phyloP scores from a whole-genome alignment of 768 basidiomycete species.

The Zangia roseola region DNA sequence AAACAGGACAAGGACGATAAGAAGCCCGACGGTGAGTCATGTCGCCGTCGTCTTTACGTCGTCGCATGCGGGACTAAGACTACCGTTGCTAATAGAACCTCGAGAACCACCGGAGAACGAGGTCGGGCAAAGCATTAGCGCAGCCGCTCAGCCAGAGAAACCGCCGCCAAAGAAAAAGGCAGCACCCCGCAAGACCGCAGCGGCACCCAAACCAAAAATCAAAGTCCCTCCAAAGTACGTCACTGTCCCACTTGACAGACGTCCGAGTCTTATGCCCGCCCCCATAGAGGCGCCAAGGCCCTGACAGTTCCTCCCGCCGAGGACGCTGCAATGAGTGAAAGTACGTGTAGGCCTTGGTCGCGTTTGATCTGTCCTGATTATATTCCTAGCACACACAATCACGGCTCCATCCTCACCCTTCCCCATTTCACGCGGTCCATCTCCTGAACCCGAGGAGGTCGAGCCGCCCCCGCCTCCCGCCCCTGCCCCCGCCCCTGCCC shows the following conservation, averaged over 20 bases:
- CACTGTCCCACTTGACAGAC: neutral
- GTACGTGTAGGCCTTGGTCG: constrained; percentile 34
- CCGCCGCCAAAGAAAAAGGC: constrained; percentile 49
- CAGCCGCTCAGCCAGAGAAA: constrained; percentile 31
- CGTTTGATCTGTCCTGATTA: constrained; percentile 2
- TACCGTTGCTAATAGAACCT: constrained; percentile 23
- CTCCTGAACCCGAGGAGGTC: constrained; percentile 50
- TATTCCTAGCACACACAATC: constrained; percentile 51
- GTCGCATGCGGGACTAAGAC: constrained; percentile 2
- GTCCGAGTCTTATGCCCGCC: constrained; percentile 6
- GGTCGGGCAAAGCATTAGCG: constrained; percentile 18
- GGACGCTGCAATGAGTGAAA: constrained; percentile 61
- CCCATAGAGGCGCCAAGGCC: constrained; percentile 29
- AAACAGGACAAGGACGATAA: constrained; percentile 46
- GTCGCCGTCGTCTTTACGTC: constrained; percentile 27
- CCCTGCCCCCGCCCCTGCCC: constrained; percentile 28
- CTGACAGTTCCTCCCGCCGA: constrained; percentile 41
- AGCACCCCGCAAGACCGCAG: constrained; percentile 42
- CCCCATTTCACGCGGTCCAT: constrained; percentile 34
- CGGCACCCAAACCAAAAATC: constrained; percentile 34
- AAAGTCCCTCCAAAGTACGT: constrained; percentile 33
- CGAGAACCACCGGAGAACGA: constrained; percentile 28
- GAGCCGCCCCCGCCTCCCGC: constrained; percentile 31
- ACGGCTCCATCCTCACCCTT: constrained; percentile 75
- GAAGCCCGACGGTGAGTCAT: constrained; percentile 43